Evolutionary conservation across 495 filamentous ascomycete genomes (phyloP), one percentile per base, ranked within the genome.

Genomic region (Geopyxis carbonaria): DNA sequence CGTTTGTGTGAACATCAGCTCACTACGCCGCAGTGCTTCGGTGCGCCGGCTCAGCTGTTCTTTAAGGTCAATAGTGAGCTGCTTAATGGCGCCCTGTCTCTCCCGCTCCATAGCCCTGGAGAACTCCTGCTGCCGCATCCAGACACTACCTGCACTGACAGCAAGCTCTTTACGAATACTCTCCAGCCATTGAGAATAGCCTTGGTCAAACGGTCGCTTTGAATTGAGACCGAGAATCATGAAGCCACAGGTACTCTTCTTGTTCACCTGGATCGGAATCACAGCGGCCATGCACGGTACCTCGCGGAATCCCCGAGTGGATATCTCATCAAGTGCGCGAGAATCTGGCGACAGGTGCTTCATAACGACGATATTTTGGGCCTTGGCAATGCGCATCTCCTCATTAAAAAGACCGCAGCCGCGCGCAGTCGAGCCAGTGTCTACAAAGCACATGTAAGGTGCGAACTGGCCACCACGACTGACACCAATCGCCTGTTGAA

Each of bases 161-260:
- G 48, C 39, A 29, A 53, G 38, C 15, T 53, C 50, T n/a, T 53
- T 53, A 25, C 39, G 47, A 5, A 53, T 22, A 22, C 52, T 31
- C 4, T 52, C 34, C 9, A 53, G 23, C 50, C 50, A 53, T 10
- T 52, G 30, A n/a, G 37, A 39, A 28, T 47, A 53, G 16, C 45
- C 42, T 7, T n/a, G 35, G 34, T 53, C 50, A 14, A 53, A 39
- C 1, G 50, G 50, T 15, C 48, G 52, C 27, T 39, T 34, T 16
- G 50, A 36, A 22, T 53, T 53, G 8, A 53, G n/a, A 9, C 50
- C 50, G 11, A 53, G 38, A 31, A 53, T 53, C 22, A 53, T 30
- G 37, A 53, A 53, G 6, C 48, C 50, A 4, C 45, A 44, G 2
- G 50, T 53, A 4, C 22, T 42, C 19, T 44, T 46, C 7, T 37